Percentiles rank a stretch among this genome's conserved stretches.
These are phyloP conservation scores for Tulasnella calospora DNA, from an alignment of 768 basidiomycete genomes.

Conservation along the genomic window DNA sequence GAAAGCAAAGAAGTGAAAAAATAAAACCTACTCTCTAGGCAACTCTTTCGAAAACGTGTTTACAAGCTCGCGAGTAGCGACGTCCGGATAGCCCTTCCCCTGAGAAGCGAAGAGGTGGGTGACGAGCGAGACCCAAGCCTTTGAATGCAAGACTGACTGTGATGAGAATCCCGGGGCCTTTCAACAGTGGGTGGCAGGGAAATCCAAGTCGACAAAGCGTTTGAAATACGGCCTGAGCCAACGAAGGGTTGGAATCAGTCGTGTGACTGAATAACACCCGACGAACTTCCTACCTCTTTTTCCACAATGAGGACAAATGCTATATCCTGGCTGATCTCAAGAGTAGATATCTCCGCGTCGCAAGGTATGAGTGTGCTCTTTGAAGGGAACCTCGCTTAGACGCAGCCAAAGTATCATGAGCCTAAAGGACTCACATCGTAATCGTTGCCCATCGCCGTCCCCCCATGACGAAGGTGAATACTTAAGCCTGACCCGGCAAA, in stretches of 20 bases:
- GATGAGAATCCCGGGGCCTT: conserved; percentile 67
- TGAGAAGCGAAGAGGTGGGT: conserved; percentile 35
- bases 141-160: conserved; percentile 48
- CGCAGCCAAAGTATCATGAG: background rate
- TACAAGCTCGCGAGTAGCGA: conserved; percentile 82
- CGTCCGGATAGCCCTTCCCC: conserved; percentile 97
- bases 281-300: conserved; percentile 67
- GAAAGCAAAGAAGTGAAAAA: background rate
- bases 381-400: background rate
- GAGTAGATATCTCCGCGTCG: conserved; percentile 61
- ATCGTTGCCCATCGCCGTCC: conserved; percentile 48
- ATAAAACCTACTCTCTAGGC: conserved; percentile 48
- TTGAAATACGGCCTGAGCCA: conserved; percentile 82
- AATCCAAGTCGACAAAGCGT: conserved; percentile 63
- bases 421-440: conserved; percentile 47
- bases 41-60: conserved; percentile 64
- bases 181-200: conserved; percentile 45
- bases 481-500: conserved; percentile 62
- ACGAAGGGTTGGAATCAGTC: background rate
- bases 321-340: conserved; percentile 52
- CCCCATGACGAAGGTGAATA: conserved; percentile 56
- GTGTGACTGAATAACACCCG: background rate
- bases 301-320: conserved; percentile 85
- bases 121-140: background rate
- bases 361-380: conserved; percentile 76